Evolutionary conservation across 371 early-diverging fungal species (phyloP), one percentile per base, ranked within the genome.

Genomic region (Mucor ambiguus): DNA sequence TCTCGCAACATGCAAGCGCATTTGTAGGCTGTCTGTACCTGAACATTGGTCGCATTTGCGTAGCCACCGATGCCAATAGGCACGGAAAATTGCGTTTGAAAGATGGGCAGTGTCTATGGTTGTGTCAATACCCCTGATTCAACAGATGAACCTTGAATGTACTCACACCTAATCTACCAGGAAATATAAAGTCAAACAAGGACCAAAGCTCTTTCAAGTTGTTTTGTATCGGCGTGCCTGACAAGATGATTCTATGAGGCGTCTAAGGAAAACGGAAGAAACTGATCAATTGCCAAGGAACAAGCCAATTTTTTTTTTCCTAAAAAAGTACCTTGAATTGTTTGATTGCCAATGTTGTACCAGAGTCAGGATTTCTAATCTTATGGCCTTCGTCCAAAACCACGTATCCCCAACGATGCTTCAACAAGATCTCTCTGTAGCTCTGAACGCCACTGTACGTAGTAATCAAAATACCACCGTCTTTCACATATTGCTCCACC

Each of bases 141-240:
- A 33, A 4, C 32, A 33, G 6, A 5, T n/a, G 9, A 5, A 18
- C 41, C 10, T 18, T 33, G 1, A 3, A 9, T 56, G 9, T 33
- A 64, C 80, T 73, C 72, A 88, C 89, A 32, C 99, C 99, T 12
- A 99, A 82, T 48, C 94, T 85, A 5, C 97, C 98, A 2, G 99
- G 99, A 68, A 88, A 94, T 0, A 96, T 89, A 78, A 97, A 99
- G 79, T 99, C 98, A 70, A 95, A 95, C 33, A 99, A 77, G 2
- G 95, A 93, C 99, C 99, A 99, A 10, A 99, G 86, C 71, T 99
- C 99, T 54, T 87, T 92, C 43, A 99, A 79, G 68, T 94, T 97
- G 76, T 99, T 99, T 74, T 99, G 99, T 46, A 99, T 97, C 0
- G 99, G 99, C 20, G 99, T 99, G 20, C 99, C 99, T 3, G 96